Base-by-base conservation (phyloP, 495 filamentous ascomycete genomes). In the Penicillium subrubescens region DNA sequence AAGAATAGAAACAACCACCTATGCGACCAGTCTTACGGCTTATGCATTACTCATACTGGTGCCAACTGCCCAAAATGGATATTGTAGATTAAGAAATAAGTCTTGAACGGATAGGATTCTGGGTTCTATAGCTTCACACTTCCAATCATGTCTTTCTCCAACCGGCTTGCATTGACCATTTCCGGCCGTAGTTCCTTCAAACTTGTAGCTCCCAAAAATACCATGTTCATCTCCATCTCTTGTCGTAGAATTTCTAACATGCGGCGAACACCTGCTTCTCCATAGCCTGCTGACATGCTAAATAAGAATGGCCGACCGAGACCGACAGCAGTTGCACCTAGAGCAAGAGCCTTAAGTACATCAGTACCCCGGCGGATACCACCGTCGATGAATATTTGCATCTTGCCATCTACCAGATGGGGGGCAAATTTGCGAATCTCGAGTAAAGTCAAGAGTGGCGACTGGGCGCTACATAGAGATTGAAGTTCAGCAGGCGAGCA, bases 271-370 rank as follows among this genome's bases (percentile, higher is more conserved):
- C 79, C 79, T 3, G 69, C 60, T 44, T 75, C 74, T 0, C 79
- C 79, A 39, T 80, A 81, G 27, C 81, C 81, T 3, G 90, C 83
- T 34, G 84, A 87, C 89, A 97, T 90, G 61, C 92, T 90, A 72
- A 89, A 96, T 61, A 97, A 71, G 77, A 94, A 94, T 5, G 93
- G 93, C 14, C 93, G 80, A 6, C 93, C 93, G 62, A 96, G 89
- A 10, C 92, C 92, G 4, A 96, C 93, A 14, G 91, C 93, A 64
- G 83, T 92, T 0, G 93, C 93, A 7, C 93, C 93, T 8, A 97
- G 79, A 59, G 92, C 93, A 35, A 96, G 77, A 27, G 93, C 93
- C 77, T 96, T 97, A 75, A 96, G 83, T 59, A 97, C 91, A 73
- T 97, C 93, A 3, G 92, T 94, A 7, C 89, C 93, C 39, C 92